These are phyloP conservation scores for Lentinula detonsa DNA, from an alignment of 768 basidiomycete genomes.

Conservation along the genomic window DNA sequence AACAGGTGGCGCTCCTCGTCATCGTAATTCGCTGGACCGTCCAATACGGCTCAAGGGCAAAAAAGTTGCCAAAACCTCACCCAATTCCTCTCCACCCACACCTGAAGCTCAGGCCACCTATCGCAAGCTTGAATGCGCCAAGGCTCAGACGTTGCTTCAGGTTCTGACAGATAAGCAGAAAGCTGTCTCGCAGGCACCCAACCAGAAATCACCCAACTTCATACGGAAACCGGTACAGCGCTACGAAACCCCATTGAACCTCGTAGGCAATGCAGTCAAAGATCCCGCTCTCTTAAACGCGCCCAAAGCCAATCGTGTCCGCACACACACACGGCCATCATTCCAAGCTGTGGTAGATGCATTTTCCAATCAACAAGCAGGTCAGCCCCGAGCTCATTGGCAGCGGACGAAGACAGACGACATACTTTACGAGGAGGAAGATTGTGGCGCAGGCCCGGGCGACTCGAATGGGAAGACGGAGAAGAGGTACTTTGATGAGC, in stretches of 20 bases:
- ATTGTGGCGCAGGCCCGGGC: too few species aligned
- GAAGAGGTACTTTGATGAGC: neutral
- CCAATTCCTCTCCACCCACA: neutral
- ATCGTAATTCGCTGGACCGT: neutral
- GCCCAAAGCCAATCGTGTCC: neutral
- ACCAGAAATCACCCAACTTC: neutral
- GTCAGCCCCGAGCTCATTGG: neutral
- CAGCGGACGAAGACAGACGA: too few species aligned
- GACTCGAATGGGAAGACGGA: neutral
- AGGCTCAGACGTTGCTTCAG: neutral
- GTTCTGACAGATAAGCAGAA: neutral
- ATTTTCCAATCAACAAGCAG: neutral
- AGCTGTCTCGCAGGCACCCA: neutral
- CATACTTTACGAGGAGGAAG: too few species aligned
- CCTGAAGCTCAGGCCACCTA: neutral
- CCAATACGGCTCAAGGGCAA: neutral
- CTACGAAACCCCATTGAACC: neutral
- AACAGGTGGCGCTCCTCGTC: neutral
- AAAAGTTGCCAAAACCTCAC: too few species aligned
- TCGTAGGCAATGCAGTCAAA: neutral
- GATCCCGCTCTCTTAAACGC: neutral
- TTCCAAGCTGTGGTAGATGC: neutral
- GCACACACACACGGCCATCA: neutral
- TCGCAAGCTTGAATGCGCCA: neutral
- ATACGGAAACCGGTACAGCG: neutral